phyloP scores from a whole-genome alignment of 2,329 filamentous ascomycete genomes.

The Lasiodiplodia hormozganensis region DNA sequence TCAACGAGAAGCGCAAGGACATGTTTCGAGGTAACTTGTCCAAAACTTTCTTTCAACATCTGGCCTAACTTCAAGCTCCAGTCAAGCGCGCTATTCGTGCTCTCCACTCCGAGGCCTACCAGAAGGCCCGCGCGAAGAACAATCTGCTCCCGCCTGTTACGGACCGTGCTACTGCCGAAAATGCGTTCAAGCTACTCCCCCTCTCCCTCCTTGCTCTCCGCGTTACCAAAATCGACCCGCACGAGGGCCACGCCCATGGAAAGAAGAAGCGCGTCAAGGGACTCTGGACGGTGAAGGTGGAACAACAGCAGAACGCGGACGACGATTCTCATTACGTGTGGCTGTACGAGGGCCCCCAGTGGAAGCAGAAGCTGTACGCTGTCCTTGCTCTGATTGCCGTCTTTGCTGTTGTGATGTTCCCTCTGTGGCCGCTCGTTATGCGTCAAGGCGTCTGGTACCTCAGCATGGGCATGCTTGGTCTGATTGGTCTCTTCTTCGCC shows the following conservation, averaged over 20 bases:
- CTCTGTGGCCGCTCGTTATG: conserved; percentile 91
- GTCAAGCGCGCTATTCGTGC: conserved; percentile 96
- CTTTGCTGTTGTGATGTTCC: conserved; percentile 91
- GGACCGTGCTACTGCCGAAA: conserved; percentile 87
- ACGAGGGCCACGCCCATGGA: conserved; percentile 64
- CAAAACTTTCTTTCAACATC: not conserved
- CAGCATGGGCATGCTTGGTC: conserved; percentile 88
- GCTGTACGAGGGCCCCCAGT: conserved; percentile 92
- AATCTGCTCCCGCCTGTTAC: conserved; percentile 85
- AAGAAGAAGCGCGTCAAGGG: conserved; percentile 93
- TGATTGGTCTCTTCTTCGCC: conserved; percentile 91
- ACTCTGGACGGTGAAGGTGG: conserved; percentile 93
- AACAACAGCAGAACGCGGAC: conserved; percentile 88
- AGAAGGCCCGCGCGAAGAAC: conserved; percentile 88
- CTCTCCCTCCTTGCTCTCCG: conserved; percentile 92
- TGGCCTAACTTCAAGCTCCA: conserved; percentile 46
- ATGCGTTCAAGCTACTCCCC: conserved; percentile 92
- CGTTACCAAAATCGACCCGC: conserved; percentile 81
- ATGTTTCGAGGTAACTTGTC: conserved; percentile 83
- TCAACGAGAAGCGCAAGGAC: conserved; percentile 95
- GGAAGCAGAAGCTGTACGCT: conserved; percentile 93
- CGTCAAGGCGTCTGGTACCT: conserved; percentile 96
- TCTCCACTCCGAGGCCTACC: conserved; percentile 86
- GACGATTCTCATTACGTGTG: conserved; percentile 96
- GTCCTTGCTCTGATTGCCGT: conserved; percentile 81